Base-by-base conservation (phyloP, 2,329 filamentous ascomycete species). In the Aureobasidium sp. region DNA sequence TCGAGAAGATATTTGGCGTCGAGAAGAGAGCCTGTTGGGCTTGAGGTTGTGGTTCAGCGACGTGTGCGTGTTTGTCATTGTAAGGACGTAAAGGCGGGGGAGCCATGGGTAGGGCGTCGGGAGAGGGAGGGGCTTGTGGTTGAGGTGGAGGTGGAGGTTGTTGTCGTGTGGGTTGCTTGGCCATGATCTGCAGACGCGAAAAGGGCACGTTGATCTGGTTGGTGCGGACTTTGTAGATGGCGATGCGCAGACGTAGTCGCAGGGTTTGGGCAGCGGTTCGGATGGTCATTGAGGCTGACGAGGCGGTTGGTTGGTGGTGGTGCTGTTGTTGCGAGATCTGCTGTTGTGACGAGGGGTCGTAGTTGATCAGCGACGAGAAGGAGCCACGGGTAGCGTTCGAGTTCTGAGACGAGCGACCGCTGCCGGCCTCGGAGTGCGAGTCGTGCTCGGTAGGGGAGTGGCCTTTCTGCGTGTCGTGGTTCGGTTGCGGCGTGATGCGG, bases 221-320 rank as follows among this genome's bases (percentile, higher is more conserved):
- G 1, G 88, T 91, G 61, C 80, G 81, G 65, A 92, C 78, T 73
- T 91, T 91, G 77, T 90, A 91, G 68, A 81, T 82, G 15, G 87
- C 88, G 21, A 90, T 80, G 29, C 82, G 79, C 17, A 92, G 81
- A n/a, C 87, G 81, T 10, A 89, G 79, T 55, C 81, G 81, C 46
- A 91, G 77, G 51, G 84, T 81, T 68, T 87, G 82, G 21, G 84
- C 85, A 73, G 64, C 29, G 55, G 82, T 81, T 2, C 35, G 42
- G 31, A 60, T 51, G 27, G 47, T 33, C 45, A 43, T 46, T 19
- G 31, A 37, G 9, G 21, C 46, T 19, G 47, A 11, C 11, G 61
- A 58, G 3, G 43, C 17, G 17, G 29, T 11, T 9, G 27, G 45
- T 33, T 46, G 43, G 9, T 54, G 46, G 10, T 46, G 43, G 9